Conservation (phyloP, 2,329 filamentous ascomycete species). For the Zasmidium cellare region DNA sequence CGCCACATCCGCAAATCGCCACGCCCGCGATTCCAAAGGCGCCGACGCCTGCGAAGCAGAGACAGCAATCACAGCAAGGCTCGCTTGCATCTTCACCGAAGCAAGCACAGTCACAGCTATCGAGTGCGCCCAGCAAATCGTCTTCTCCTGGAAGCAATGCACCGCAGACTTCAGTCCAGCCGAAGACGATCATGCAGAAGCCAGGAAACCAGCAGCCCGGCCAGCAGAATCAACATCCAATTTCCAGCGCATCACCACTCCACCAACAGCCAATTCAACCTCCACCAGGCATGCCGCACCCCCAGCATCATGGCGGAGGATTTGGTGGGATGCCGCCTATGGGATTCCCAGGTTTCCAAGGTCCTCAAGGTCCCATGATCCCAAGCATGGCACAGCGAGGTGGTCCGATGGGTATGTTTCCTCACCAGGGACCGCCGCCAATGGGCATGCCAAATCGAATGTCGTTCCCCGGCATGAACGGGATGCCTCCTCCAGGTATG, state of each 20-base stretch:
- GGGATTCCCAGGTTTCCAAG: conserved; percentile 57
- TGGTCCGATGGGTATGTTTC: conserved; percentile 54
- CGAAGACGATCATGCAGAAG: conserved; percentile 65
- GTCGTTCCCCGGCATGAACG: conserved; percentile 58
- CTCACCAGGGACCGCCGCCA: conserved; percentile 51
- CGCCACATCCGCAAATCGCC: conserved; percentile 75
- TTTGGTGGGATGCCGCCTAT: conserved; percentile 52
- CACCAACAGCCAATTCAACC: conserved; percentile 60
- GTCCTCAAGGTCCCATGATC: conserved; percentile 55
- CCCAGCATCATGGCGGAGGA: conserved; percentile 39
- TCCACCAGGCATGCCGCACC: conserved; percentile 57
- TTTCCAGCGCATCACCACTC: conserved; percentile 39
- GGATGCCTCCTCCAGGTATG: conserved; percentile 47
- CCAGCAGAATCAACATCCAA: conserved; percentile 43
- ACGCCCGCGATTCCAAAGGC: conserved; percentile 82
- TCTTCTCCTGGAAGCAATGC: conserved; percentile 60
- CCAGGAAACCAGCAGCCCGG: conserved; percentile 52
- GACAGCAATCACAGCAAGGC: conserved; percentile 78
- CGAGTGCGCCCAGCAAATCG: conserved; percentile 51
- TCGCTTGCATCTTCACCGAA: conserved; percentile 69
- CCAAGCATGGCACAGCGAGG: conserved; percentile 53
- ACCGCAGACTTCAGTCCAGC: conserved; percentile 64
- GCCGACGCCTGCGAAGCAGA: conserved; percentile 73
- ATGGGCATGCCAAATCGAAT: conserved; percentile 44
- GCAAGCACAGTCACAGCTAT: conserved; percentile 56